These are phyloP conservation scores for Cyberlindnera nakhonratchasimensis DNA, from an alignment of 805 yeast genomes.

Conservation along the genomic window DNA sequence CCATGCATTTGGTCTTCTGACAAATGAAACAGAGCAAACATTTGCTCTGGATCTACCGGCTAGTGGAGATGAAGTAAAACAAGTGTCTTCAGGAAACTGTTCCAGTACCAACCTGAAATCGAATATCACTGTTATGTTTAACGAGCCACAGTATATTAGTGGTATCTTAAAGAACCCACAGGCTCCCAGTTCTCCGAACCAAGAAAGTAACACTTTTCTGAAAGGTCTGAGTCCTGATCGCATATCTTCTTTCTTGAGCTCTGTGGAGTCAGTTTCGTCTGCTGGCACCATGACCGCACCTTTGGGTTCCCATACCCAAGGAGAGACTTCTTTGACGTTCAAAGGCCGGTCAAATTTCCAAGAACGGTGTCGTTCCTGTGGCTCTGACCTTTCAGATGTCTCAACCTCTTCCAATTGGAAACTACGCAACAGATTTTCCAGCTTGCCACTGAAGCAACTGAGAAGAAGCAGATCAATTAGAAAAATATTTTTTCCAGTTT, in stretches of 20 bases:
- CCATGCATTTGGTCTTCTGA: too few relatives aligned
- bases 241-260: neutral
- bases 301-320: slow-evolving; percentile 6
- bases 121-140: too few relatives aligned
- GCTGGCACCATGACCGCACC: slow-evolving; percentile 16
- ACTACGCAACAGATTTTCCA: slow-evolving; percentile 16
- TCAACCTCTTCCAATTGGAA: slow-evolving; percentile 5
- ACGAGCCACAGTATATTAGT: too few relatives aligned
- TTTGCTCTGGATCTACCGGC: too few relatives aligned
- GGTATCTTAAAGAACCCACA: too few relatives aligned
- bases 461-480: slow-evolving; percentile 17
- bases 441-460: slow-evolving; percentile 1
- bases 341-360: slow-evolving; percentile 5
- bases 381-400: neutral
- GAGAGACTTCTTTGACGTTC: neutral
- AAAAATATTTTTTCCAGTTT: slow-evolving; percentile 18
- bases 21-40: too few relatives aligned
- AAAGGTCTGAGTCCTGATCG: too few relatives aligned
- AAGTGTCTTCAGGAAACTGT: too few relatives aligned
- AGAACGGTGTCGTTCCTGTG: slow-evolving; percentile 1
- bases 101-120: too few relatives aligned
- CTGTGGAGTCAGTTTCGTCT: slow-evolving; percentile 7
- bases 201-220: too few relatives aligned
- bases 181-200: too few relatives aligned
- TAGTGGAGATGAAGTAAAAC: too few relatives aligned